These are phyloP conservation scores for Candida glucosophila DNA, from an alignment of 1,139 yeast genomes.

Conservation along the genomic window DNA sequence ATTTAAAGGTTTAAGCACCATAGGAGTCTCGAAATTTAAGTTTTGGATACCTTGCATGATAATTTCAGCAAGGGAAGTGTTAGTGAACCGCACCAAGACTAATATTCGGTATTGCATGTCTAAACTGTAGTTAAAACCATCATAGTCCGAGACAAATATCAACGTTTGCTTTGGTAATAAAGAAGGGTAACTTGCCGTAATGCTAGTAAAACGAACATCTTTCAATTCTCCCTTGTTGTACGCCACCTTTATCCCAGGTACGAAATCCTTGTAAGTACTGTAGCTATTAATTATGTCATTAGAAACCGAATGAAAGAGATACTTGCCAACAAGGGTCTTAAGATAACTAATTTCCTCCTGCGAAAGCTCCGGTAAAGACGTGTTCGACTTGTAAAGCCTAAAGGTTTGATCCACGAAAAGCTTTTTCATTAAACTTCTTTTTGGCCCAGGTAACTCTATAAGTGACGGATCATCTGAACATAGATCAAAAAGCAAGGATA, in stretches of 20 bases:
- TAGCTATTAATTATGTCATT: slow-evolving; percentile 8
- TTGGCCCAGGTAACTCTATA: too few relatives aligned
- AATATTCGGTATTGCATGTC: slow-evolving; percentile 6
- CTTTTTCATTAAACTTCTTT: slow-evolving; percentile 3
- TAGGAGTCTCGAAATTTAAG: slow-evolving; percentile 7
- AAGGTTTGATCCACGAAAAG: slow-evolving; percentile 11
- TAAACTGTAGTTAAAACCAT: slow-evolving; percentile 1
- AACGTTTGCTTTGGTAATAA: too few relatives aligned
- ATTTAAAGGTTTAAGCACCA: slow-evolving; percentile 8
- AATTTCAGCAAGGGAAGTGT: slow-evolving; percentile 3
- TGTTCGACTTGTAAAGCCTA: slow-evolving; percentile 10
- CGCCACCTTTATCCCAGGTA: slow-evolving; percentile 2
- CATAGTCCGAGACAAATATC: slow-evolving; percentile 4
- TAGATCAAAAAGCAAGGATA: too few relatives aligned
- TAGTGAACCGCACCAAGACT: slow-evolving; percentile 6
- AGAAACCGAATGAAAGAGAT: slow-evolving; percentile 5
- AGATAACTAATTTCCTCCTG: slow-evolving; percentile 7
- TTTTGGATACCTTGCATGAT: slow-evolving; percentile 4
- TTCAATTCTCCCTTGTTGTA: slow-evolving; percentile 5
- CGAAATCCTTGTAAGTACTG: slow-evolving; percentile 4
- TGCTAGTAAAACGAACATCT: slow-evolving; percentile 3
- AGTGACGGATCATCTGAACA: too few relatives aligned
- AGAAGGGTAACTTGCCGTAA: not conserved
- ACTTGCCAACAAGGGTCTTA: slow-evolving; percentile 1
- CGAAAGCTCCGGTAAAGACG: slow-evolving; percentile 5